Base-by-base conservation (phyloP, 2,329 filamentous ascomycete genomes). In the Monosporascus sp. region DNA sequence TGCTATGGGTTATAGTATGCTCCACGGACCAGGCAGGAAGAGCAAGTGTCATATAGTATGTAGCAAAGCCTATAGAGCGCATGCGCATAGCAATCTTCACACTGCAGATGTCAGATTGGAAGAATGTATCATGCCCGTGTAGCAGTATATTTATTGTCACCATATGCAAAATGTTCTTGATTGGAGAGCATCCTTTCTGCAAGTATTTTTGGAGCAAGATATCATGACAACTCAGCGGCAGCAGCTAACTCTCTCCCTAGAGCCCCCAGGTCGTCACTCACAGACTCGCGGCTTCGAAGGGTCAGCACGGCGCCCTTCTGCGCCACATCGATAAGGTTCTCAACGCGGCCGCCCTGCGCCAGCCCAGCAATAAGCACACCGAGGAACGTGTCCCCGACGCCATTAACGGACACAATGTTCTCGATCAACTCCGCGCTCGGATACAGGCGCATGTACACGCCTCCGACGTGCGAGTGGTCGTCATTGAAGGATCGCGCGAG, bases 311-410 rank as follows among this genome's bases (percentile, higher is more conserved):
- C 91, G 3, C 88, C 93, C 63, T 79, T 80, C 72, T 97, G 94
- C 31, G 92, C 93, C 37, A 94, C 71, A 53, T 84, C 77, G n/a
- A 99, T 76, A 51, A 94, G 69, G 47, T 86, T 78, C 63, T 84
- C 71, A 54, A 81, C 66, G 55, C 72, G 72, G 3, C 76, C 78
- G 0, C 79, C 79, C 62, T 78, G 81, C 0, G 85, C 84, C 59
- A 97, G 68, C 0, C 89, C 90, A 1, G 90, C 87, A n/a, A 96
- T 75, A 52, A 97, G 62, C 15, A 91, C 87, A 0, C 93, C 94
- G 8, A 95, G 57, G 68, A 97, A 92, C 0, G 94, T 97, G 70
- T 99, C 94, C 0, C 94, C 94, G 2, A 90, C 91, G 0, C 93
- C 94, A 67, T 97, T 97, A 9, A 97, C 93, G 47, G 90, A 96